phyloP scores from a whole-genome alignment of 2,329 filamentous ascomycete genomes.

The Fusarium paranaense region DNA sequence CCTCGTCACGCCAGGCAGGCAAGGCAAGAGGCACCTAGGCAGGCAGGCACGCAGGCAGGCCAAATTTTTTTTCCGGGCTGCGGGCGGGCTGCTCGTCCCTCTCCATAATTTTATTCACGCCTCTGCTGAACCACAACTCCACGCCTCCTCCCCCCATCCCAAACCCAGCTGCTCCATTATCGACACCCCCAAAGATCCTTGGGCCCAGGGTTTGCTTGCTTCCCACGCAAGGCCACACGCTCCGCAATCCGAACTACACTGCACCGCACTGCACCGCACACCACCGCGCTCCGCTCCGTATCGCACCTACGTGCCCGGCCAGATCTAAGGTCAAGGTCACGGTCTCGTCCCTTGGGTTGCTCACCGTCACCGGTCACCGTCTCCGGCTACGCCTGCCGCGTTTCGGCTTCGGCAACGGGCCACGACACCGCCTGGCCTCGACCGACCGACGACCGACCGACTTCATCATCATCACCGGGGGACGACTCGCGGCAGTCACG shows the following conservation, averaged over 20 bases:
- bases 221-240: slow-evolving; percentile 33
- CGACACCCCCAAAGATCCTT: slow-evolving; percentile 54
- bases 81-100: slow-evolving; percentile 31
- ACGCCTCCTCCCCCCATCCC: slow-evolving; percentile 52
- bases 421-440: slow-evolving; percentile 27
- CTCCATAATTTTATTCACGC: slow-evolving; percentile 49
- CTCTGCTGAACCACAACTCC: slow-evolving; percentile 51
- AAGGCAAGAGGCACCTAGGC: slow-evolving; percentile 26
- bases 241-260: slow-evolving; percentile 43
- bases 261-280: slow-evolving; percentile 28
- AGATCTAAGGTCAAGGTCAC: slow-evolving; percentile 32
- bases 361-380: slow-evolving; percentile 37
- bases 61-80: slow-evolving; percentile 33
- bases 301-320: slow-evolving; percentile 37
- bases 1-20: slow-evolving; percentile 34
- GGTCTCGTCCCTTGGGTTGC: slow-evolving; percentile 22
- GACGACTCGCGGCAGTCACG: slow-evolving; percentile 24
- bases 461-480: slow-evolving; percentile 21
- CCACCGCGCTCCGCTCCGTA: slow-evolving; percentile 40
- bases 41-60: neutral
- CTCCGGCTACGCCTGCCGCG: slow-evolving; percentile 25
- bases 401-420: slow-evolving; percentile 35
- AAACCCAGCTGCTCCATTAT: slow-evolving; percentile 49
- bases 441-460: slow-evolving; percentile 13
- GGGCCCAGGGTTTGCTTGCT: slow-evolving; percentile 46